Percentiles rank a stretch among this genome's conserved stretches.
phyloP scores from a whole-genome alignment of 208 protist genomes.

The Histomonas meleagridis region DNA sequence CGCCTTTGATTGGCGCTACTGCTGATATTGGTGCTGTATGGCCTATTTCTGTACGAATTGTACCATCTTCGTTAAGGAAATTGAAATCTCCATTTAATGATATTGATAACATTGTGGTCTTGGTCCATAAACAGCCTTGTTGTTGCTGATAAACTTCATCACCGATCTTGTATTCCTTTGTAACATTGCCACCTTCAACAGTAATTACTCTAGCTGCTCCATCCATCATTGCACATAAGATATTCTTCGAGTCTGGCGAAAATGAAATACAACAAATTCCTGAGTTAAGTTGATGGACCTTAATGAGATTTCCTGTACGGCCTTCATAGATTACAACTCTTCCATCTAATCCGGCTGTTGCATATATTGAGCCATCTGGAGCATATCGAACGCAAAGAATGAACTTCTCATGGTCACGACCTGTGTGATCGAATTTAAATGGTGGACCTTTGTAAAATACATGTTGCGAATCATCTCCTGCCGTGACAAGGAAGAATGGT shows the following conservation, averaged over 20 bases:
- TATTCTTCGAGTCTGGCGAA: background rate
- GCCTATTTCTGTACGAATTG: background rate
- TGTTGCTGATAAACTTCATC: background rate
- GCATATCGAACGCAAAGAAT: slow-evolving; percentile 19
- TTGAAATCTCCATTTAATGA: slow-evolving; percentile 33
- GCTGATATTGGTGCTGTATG: background rate
- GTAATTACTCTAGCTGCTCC: background rate
- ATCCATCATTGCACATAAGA: background rate
- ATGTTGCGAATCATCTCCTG: background rate
- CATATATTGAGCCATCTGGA: slow-evolving; percentile 20
- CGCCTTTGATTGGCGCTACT: background rate
- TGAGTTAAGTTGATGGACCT: background rate
- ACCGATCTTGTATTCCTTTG: background rate
- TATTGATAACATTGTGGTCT: background rate
- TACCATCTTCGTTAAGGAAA: background rate
- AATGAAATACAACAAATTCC: background rate
- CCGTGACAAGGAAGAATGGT: slow-evolving; percentile 9
- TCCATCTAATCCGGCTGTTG: background rate
- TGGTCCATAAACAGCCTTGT: background rate
- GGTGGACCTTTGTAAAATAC: slow-evolving; percentile 35
- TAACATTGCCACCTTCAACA: background rate
- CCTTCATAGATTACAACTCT: background rate
- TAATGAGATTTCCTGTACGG: background rate
- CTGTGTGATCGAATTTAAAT: slow-evolving; percentile 32
- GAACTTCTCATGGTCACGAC: slow-evolving; percentile 9